Evolutionary conservation across 768 basidiomycete species (phyloP), one percentile per base, ranked within the genome.

Genomic region (Lactarius sp.): DNA sequence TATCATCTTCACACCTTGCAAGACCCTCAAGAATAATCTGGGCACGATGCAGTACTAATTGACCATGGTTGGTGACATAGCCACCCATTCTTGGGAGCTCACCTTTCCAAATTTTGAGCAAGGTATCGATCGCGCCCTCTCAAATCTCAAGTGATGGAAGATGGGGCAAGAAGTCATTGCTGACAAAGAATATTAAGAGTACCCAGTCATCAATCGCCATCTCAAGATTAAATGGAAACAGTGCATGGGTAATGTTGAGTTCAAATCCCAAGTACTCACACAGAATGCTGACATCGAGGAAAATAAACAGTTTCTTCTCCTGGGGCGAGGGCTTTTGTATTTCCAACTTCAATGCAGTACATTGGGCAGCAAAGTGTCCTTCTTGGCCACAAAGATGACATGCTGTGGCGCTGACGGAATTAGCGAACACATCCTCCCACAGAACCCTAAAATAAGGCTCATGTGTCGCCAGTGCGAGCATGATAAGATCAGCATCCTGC

Each of bases 171-270:
- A n/a, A n/a, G n/a, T n/a, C n/a, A n/a, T n/a, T n/a, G n/a, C n/a
- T n/a, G n/a, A n/a, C n/a, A n/a, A n/a, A n/a, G n/a, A n/a, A n/a
- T n/a, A n/a, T n/a, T 99, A 99, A 85, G 72, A 99, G 86, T 70
- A 99, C 93, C 97, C 97, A 98, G 75, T 99, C 97, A 83, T 99
- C 97, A 76, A 99, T 91, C 44, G 97, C 94, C 75, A 89, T 87
- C 76, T 99, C 97, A 75, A 98, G 81, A 71, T 90, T 85, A 83
- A 95, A 98, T 36, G 88, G 85, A 78, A 97, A 94, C 2, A 86
- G 78, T 16, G 82, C 75, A 64, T 83, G 77, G n/a, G 87, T 78
- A 37, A 96, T 81, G 76, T 92, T 86, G 68, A 99, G 87, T 74
- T 98, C 97, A 73, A 92, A 86, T 77, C 96, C 92, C 69, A 99